A percentile compares a stretch with the other conserved stretches of the same genome.
phyloP scores from a whole-genome alignment of 176 grass and related monocot species.

The Paspalum vaginatum region DNA sequence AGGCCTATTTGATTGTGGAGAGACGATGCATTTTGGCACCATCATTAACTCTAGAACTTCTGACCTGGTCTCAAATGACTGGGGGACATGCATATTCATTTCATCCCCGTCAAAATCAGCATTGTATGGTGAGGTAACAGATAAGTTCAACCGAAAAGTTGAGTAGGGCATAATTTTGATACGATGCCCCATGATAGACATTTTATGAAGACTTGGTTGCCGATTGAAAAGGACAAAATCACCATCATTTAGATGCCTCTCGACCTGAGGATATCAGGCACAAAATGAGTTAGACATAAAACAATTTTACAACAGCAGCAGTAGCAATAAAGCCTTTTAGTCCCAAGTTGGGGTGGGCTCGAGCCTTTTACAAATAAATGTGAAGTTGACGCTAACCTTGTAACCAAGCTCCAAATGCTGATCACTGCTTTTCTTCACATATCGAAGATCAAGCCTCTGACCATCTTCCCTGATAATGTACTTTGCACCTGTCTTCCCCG shows the following conservation, averaged over 20 bases:
- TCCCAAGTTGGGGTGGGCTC: too few species aligned
- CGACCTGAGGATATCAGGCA: conserved; percentile 59
- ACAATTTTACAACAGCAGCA: not conserved
- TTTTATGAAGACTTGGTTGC: conserved; percentile 95
- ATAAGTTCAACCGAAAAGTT: conserved; percentile 87
- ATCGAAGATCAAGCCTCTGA: conserved; percentile 89
- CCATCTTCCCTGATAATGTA: conserved; percentile 96
- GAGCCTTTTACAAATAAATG: too few species aligned
- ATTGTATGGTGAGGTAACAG: conserved; percentile 96
- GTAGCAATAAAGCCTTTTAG: too few species aligned
- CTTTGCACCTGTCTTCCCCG: conserved; percentile 78
- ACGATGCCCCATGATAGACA: conserved; percentile 99
- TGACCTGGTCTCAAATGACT: conserved; percentile 90
- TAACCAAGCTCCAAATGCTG: conserved; percentile 94
- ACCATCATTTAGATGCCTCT: conserved; percentile 84
- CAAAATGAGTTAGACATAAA: conserved; percentile 8
- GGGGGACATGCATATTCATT: conserved; percentile 99
- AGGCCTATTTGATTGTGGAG: conserved; percentile 86
- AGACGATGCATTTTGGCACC: conserved; percentile 75
- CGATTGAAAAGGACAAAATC: conserved; percentile 96
- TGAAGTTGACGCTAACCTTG: conserved; percentile 42
- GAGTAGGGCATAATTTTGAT: conserved; percentile 99
- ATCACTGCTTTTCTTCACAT: conserved; percentile 94
- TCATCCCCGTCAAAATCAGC: conserved; percentile 98
- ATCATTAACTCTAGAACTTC: conserved; percentile 59